These are phyloP conservation scores for Ascochyta rabiei DNA, from an alignment of 2,329 filamentous ascomycete species.

Conservation along the genomic window DNA sequence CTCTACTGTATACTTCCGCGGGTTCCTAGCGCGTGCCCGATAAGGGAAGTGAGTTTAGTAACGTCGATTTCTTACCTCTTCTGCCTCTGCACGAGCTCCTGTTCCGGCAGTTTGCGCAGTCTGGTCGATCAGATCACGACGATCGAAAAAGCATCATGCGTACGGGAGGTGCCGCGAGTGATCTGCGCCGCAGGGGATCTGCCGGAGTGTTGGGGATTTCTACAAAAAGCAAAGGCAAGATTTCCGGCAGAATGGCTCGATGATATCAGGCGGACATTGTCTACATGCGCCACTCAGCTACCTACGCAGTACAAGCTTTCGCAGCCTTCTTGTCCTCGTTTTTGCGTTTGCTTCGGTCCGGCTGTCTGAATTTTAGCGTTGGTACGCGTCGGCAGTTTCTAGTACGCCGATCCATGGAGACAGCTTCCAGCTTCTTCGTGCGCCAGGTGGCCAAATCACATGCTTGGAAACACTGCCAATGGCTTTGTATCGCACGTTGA, in stretches of 20 bases:
- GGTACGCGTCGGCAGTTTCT: not conserved
- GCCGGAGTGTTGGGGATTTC: not conserved
- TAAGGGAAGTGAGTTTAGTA: not conserved
- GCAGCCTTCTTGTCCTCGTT: not conserved
- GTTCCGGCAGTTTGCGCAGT: not conserved
- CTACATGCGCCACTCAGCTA: not conserved
- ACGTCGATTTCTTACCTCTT: not conserved
- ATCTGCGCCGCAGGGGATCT: conserved; percentile 4
- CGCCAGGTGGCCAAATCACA: not conserved
- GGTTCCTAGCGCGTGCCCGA: not conserved
- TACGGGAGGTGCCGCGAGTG: conserved; percentile 1
- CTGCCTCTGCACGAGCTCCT: not conserved
- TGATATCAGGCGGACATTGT: not conserved
- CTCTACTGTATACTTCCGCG: not conserved
- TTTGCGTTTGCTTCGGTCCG: conserved; percentile 2
- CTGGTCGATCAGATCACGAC: not conserved
- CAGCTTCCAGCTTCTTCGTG: not conserved
- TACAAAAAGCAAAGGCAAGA: conserved; percentile 1
- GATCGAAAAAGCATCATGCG: not conserved
- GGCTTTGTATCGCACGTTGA: not conserved
- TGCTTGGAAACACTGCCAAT: not conserved
- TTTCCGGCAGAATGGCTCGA: not conserved
- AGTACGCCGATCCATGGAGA: not conserved
- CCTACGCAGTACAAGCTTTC: no score
- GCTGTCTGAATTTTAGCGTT: not conserved